Evolutionary conservation across 768 basidiomycete genomes (phyloP), one percentile per base, ranked within the genome.

Genomic region (Goffeauzyma gilvescens): DNA sequence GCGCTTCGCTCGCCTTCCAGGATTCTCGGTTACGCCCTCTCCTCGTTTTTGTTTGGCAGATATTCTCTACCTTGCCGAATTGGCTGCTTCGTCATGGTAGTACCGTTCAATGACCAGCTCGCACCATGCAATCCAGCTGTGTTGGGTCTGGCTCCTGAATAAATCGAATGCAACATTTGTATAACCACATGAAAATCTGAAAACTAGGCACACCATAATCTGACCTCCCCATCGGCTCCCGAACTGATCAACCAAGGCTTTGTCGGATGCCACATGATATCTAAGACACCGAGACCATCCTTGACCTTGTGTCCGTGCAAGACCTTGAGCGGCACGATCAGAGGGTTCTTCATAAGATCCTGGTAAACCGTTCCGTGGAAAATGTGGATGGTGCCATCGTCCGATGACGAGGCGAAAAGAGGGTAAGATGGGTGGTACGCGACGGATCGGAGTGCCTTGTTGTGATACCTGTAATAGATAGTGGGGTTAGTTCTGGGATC

Each of bases 311-410:
- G 93, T n/a, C 89, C 93, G 25, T 82, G 71, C 34, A 98, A 71
- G 40, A 96, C 90, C 66, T 96, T 96, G 56, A 98, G 68, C 15
- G 93, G 93, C 1, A 98, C 90, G 54, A 98, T 95, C 45, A 96
- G 69, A 24, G 93, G 90, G 65, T 98, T 90, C 33, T 83, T 89
- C 76, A 93, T 81, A 34, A 95, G 72, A 63, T 98, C 93, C 56
- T 75, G 80, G 67, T 82, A 96, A 33, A 96, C 81, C 48, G 89
- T 75, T 24, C 81, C 74, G 64, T 98, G 93, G 75, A 98, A 96
- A 52, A 98, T 69, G 62, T 96, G 90, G 53, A 96, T 84, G 31
- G 84, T 78, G 22, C 93, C 93, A 64, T 95, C 93, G 63, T 98
- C 93, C 18, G 87, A 89, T 32, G 85, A 82, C 5, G 85, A 89